Percentiles rank a stretch among this genome's conserved stretches.
phyloP scores from a whole-genome alignment of 768 basidiomycete genomes.

The Pleurotus djamor region DNA sequence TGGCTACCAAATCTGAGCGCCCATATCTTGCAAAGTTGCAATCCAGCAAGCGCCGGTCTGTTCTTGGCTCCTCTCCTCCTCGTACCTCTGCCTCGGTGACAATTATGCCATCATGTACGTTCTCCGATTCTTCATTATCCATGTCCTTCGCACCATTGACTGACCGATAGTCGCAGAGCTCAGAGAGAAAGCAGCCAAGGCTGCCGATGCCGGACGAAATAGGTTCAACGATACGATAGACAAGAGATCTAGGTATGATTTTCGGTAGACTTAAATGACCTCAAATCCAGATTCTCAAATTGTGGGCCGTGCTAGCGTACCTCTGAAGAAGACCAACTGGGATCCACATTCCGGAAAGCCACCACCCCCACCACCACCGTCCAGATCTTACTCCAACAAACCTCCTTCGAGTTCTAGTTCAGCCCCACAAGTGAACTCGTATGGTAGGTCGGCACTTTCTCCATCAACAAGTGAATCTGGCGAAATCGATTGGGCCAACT shows the following conservation, averaged over 20 bases:
- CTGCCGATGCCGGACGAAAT: slow-evolving; percentile 52
- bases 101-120: not conserved
- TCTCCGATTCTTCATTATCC: not conserved
- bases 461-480: slow-evolving; percentile 9
- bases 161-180: slow-evolving; percentile 47
- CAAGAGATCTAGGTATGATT: slow-evolving; percentile 43
- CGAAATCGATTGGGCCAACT: slow-evolving; percentile 68
- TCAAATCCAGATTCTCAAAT: not conserved
- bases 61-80: not conserved
- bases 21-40: not conserved
- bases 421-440: slow-evolving; percentile 28
- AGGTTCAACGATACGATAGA: slow-evolving; percentile 56
- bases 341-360: slow-evolving; percentile 55
- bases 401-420: slow-evolving; percentile 16
- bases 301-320: slow-evolving; percentile 31
- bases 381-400: slow-evolving; percentile 8
- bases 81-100: not conserved
- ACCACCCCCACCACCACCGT: slow-evolving; percentile 38
- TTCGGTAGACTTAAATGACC: not conserved
- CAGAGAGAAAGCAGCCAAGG: slow-evolving; percentile 61
- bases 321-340: slow-evolving; percentile 64
- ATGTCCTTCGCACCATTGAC: not conserved
- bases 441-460: slow-evolving; percentile 16
- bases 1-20: not conserved
- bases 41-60: not conserved